Base-by-base conservation (phyloP, 306 rosid species). In the Quercus engelmannii region DNA sequence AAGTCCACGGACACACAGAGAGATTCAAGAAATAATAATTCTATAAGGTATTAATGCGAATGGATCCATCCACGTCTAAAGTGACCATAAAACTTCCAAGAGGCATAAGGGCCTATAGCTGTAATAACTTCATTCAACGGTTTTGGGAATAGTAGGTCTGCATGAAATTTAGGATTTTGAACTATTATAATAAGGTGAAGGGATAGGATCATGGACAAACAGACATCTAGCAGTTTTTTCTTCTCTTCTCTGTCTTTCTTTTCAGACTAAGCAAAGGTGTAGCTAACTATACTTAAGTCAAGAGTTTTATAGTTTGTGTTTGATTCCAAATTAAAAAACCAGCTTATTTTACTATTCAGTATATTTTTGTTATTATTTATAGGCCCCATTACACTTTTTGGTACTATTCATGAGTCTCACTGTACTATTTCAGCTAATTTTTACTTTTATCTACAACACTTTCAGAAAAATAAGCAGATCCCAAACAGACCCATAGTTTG, bases 141-240 rank as follows among this genome's bases (percentile, higher is more conserved):
- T 51, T 76, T 80, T 35, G 85, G 87, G 70, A 84, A 80, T 77
- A 31, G 74, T 49, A 76, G 73, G 65, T 11, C 25, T 81, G 43
- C 88, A 81, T 82, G 77, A 72, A 86, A 17, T 83, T 85, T 63
- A 57, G 87, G 76, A 51, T 64, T 76, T 56, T 21, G n/a, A 31
- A 74, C 13, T 74, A 12, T 49, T 74, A 17, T 51, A 77, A 49
- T 19, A 3, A 21, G 19, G 35, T 49, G 54, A 25, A n/a, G 35
- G 18, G 63, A 79, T 69, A 64, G 64, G 81, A 73, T 82, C 82
- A 25, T 49, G 75, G 31, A 28, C 26, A 35, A 18, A 33, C 17
- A 25, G 21, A 18, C 58, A 65, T 54, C 79, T 30, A 76, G 71
- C 61, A 35, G 1, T 35, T 67, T 11, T 35, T 46, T 31, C 9